Percentiles rank a stretch among this genome's conserved stretches.
These are phyloP conservation scores for Cardamine resedifolia DNA, from an alignment of 345 rosid species.

Conservation along the genomic window DNA sequence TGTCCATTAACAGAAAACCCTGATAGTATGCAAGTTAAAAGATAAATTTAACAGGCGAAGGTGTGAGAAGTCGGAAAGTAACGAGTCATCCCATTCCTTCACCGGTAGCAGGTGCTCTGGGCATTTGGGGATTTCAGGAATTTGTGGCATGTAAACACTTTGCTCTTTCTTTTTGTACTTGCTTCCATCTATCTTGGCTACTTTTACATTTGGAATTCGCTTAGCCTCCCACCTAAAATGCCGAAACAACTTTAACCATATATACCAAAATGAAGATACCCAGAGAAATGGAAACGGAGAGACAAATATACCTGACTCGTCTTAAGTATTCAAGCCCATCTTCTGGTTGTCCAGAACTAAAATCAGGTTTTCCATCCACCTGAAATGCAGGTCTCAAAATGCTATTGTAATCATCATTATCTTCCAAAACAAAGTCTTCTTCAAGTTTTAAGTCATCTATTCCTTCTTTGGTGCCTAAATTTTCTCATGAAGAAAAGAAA, in stretches of 20 bases:
- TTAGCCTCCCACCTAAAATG: slow-evolving; percentile 90
- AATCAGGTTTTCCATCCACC: slow-evolving; percentile 87
- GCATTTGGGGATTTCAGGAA: slow-evolving; percentile 75
- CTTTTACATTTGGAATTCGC: slow-evolving; percentile 67
- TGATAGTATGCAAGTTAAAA: neutral
- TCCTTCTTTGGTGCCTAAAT: slow-evolving; percentile 11
- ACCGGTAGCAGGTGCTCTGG: slow-evolving; percentile 62
- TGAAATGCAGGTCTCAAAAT: slow-evolving; percentile 81
- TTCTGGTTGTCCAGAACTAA: slow-evolving; percentile 85
- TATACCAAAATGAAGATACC: slow-evolving; percentile 1
- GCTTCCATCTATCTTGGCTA: slow-evolving; percentile 56
- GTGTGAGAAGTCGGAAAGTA: slow-evolving; percentile 76
- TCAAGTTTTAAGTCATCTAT: slow-evolving; percentile 28
- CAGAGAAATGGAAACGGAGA: slow-evolving; percentile 9
- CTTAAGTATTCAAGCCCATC: slow-evolving; percentile 88
- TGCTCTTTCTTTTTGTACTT: slow-evolving; percentile 55
- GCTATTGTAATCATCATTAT: slow-evolving; percentile 63
- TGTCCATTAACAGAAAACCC: slow-evolving; percentile 7
- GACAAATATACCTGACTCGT: slow-evolving; percentile 72
- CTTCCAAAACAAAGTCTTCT: slow-evolving; percentile 36
- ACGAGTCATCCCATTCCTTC: slow-evolving; percentile 82
- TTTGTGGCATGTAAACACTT: slow-evolving; percentile 82
- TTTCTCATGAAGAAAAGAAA: neutral
- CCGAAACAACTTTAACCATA: slow-evolving; percentile 11
- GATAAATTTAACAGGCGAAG: slow-evolving; percentile 55